Evolutionary conservation across 768 basidiomycete species (phyloP).

Genomic region (Suillus variegatus): DNA sequence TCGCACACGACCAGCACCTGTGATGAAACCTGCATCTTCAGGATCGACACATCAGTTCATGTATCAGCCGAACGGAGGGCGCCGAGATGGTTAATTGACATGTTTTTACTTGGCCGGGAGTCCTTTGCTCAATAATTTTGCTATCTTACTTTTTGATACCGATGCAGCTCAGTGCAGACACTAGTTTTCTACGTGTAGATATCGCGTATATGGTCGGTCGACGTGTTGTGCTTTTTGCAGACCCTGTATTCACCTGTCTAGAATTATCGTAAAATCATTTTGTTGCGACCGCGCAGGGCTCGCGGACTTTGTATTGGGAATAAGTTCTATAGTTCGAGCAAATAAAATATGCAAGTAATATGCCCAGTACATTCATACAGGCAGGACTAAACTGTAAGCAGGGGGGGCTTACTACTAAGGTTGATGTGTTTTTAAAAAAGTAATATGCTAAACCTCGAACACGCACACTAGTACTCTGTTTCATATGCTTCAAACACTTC

Average conservation of each 20-base stretch:
- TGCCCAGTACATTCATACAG: background rate
- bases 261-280: background rate
- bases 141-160: conserved; percentile 5
- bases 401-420: no score
- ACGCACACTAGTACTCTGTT: background rate
- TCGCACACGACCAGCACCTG: conserved; percentile 49
- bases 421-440: no score
- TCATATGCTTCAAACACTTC: background rate
- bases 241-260: background rate
- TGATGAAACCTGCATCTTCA: conserved; percentile 23
- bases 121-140: background rate
- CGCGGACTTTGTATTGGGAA: conserved; percentile 1
- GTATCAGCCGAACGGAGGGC: conserved; percentile 45
- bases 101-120: conserved; percentile 8
- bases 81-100: conserved; percentile 23
- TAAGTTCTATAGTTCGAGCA: background rate
- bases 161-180: background rate
- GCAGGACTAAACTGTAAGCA: no score
- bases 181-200: conserved; percentile 3
- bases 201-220: background rate
- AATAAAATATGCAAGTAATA: background rate
- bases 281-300: background rate
- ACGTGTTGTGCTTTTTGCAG: conserved; percentile 6
- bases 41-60: conserved; percentile 43
- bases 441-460: no score